Conservation (phyloP, 352 stramenopile species). For the Phytophthora fragariaefolia region DNA sequence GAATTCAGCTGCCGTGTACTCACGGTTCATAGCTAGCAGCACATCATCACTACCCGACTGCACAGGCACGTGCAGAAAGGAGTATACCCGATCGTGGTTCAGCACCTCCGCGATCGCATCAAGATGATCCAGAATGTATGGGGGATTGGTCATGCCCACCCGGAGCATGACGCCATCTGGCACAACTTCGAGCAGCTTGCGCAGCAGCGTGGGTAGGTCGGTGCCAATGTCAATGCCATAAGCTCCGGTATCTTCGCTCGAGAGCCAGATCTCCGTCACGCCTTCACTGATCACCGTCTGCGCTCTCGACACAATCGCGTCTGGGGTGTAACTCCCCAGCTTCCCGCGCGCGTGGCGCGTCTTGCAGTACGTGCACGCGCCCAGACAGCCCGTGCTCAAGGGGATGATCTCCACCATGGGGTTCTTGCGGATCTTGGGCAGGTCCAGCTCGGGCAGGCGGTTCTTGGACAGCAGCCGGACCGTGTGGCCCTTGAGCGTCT, state of each 20-base stretch:
- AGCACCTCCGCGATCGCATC: slow-evolving; percentile 83
- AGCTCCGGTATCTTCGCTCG: slow-evolving; percentile 91
- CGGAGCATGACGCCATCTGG: slow-evolving; percentile 88
- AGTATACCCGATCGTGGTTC: slow-evolving; percentile 86
- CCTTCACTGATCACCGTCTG: slow-evolving; percentile 75
- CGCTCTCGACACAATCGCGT: slow-evolving; percentile 78
- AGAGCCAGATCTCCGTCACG: slow-evolving; percentile 93
- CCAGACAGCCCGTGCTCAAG: slow-evolving; percentile 91
- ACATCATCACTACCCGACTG: slow-evolving; percentile 90
- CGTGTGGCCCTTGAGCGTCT: slow-evolving; percentile 91
- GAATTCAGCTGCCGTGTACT: slow-evolving; percentile 91
- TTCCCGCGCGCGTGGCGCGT: slow-evolving; percentile 92
- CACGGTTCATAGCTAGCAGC: slow-evolving; percentile 90
- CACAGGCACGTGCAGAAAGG: slow-evolving; percentile 93
- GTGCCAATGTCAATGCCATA: slow-evolving; percentile 92
- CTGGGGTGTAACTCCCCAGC: slow-evolving; percentile 86
- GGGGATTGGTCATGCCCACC: slow-evolving; percentile 94
- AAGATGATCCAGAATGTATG: slow-evolving; percentile 91
- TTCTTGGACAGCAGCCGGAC: slow-evolving; percentile 87
- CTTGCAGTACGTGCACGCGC: slow-evolving; percentile 95
- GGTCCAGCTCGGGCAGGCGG: slow-evolving; percentile 82
- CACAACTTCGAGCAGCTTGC: slow-evolving; percentile 67
- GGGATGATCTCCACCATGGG: slow-evolving; percentile 93
- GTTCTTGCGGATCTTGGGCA: slow-evolving; percentile 94
- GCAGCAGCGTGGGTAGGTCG: slow-evolving; percentile 75